Percentiles rank a stretch among this genome's conserved stretches.
Conservation (phyloP, 2,329 filamentous ascomycete genomes). For the Colletotrichum plurivorum region DNA sequence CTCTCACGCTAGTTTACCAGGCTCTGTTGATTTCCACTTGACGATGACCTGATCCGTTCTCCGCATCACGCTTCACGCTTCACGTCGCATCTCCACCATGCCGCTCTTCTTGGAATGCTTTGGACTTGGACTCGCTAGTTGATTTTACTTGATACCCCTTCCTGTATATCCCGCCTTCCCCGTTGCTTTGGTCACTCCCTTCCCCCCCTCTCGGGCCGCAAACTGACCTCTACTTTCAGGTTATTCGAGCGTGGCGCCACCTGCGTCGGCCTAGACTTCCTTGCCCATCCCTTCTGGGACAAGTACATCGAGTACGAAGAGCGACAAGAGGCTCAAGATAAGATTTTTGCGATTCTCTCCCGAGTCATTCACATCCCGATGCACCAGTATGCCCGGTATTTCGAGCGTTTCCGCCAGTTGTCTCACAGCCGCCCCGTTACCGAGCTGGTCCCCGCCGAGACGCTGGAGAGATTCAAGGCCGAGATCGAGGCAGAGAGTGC, state of each 20-base stretch:
- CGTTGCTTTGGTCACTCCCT: constrained; percentile 47
- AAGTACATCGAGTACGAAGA: constrained; percentile 99
- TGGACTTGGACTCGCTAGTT: constrained; percentile 65
- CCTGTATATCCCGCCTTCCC: constrained; percentile 74
- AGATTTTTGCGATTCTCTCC: constrained; percentile 85
- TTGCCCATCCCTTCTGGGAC: constrained; percentile 98
- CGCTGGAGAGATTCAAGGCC: constrained; percentile 76
- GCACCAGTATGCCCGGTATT: constrained; percentile 96
- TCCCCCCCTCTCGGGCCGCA: constrained; percentile 36
- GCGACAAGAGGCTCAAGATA: constrained; percentile 85
- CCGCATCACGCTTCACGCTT: constrained; percentile 62
- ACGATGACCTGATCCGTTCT: constrained; percentile 54
- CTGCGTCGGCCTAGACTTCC: constrained; percentile 91
- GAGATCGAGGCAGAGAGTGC: constrained; percentile 79
- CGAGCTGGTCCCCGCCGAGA: constrained; percentile 80
- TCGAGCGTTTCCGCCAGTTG: constrained; percentile 87
- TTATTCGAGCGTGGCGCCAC: constrained; percentile 92
- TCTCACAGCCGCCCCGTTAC: constrained; percentile 79
- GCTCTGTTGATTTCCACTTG: constrained; percentile 65
- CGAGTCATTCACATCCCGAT: constrained; percentile 92
- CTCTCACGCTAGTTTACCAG: constrained; percentile 77
- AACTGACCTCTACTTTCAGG: constrained; percentile 66
- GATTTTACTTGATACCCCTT: constrained; percentile 65
- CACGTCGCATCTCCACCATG: constrained; percentile 54
- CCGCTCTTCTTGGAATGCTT: constrained; percentile 52